These are phyloP conservation scores for Hortaea werneckii DNA, from an alignment of 2,329 filamentous ascomycete species.

Conservation along the genomic window DNA sequence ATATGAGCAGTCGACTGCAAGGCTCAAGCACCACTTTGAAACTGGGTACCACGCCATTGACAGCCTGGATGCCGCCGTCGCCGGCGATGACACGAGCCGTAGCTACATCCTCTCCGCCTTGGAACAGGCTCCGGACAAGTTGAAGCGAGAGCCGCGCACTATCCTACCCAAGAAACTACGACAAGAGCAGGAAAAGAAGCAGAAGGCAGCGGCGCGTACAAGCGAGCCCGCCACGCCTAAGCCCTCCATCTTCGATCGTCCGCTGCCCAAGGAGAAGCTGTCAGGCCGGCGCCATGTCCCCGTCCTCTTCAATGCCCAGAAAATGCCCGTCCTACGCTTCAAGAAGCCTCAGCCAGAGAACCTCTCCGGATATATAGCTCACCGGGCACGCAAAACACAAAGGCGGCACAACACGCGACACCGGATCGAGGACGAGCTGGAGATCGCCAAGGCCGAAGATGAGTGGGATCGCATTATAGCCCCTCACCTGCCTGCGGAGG, in stretches of 20 bases:
- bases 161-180: not conserved
- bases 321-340: conserved; percentile 54
- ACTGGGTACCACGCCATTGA: conserved; percentile 54
- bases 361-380: conserved; percentile 47
- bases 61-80: conserved; percentile 32
- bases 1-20: conserved; percentile 46
- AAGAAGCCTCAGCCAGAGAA: conserved; percentile 53
- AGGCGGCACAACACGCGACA: conserved; percentile 30
- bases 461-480: conserved; percentile 36
- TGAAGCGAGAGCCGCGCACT: conserved; percentile 11
- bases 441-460: conserved; percentile 36
- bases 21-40: conserved; percentile 52
- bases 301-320: conserved; percentile 42
- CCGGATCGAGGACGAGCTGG: conserved; percentile 32
- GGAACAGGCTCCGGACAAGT: conserved; percentile 12
- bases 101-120: conserved; percentile 19
- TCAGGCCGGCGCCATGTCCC: conserved; percentile 50
- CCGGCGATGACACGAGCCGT: conserved; percentile 21
- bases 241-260: conserved; percentile 14
- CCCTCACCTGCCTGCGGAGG: conserved; percentile 6
- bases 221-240: not conserved
- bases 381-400: conserved; percentile 40
- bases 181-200: not conserved
- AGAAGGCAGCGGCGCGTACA: not conserved
- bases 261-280: conserved; percentile 27